A percentile compares a stretch with the other conserved stretches of the same genome.
Evolutionary conservation across 176 grass and related monocot genomes (phyloP).

Genomic region (Hordeum marinum): DNA sequence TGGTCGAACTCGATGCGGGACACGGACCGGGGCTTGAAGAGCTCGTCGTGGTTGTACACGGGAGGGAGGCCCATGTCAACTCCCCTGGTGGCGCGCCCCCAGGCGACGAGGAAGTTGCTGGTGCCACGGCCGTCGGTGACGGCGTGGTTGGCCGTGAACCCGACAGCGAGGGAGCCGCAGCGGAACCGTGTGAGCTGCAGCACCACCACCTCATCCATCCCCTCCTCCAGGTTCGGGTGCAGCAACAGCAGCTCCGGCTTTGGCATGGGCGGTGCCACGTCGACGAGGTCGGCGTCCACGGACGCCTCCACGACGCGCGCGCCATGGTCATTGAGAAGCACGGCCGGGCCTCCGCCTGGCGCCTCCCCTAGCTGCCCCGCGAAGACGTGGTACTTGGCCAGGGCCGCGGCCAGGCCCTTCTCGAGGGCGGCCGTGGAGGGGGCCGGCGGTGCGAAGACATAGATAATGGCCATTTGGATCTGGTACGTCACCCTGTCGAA

Average conservation of each 20-base stretch:
- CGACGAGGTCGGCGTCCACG: slow-evolving; percentile 28
- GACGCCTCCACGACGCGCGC: slow-evolving; percentile 41
- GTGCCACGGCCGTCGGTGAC: slow-evolving; percentile 56
- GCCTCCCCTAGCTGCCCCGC: slow-evolving; percentile 35
- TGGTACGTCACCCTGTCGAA: slow-evolving; percentile 52
- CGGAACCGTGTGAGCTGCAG: slow-evolving; percentile 62
- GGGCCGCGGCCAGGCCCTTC: slow-evolving; percentile 29
- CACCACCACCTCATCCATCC: slow-evolving; percentile 32
- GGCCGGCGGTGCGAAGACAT: slow-evolving; percentile 46
- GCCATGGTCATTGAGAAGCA: slow-evolving; percentile 48
- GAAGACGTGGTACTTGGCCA: slow-evolving; percentile 40
- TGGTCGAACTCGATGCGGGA: too few relatives aligned
- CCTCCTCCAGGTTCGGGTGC: slow-evolving; percentile 29
- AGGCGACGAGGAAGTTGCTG: slow-evolving; percentile 59
- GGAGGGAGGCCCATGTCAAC: slow-evolving; percentile 2
- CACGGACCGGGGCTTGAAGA: slow-evolving; percentile 26
- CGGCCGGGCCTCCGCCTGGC: slow-evolving; percentile 13
- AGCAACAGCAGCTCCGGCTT: slow-evolving; percentile 35
- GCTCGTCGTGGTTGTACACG: slow-evolving; percentile 12
- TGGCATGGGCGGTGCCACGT: slow-evolving; percentile 29
- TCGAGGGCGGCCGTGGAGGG: slow-evolving; percentile 40
- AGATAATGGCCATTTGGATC: not conserved
- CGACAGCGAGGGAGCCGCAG: slow-evolving; percentile 53
- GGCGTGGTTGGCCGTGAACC: slow-evolving; percentile 45
- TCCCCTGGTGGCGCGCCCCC: slow-evolving; percentile 46